Evolutionary conservation across 768 basidiomycete species (phyloP).

Genomic region (Lactifluus subvellereus): DNA sequence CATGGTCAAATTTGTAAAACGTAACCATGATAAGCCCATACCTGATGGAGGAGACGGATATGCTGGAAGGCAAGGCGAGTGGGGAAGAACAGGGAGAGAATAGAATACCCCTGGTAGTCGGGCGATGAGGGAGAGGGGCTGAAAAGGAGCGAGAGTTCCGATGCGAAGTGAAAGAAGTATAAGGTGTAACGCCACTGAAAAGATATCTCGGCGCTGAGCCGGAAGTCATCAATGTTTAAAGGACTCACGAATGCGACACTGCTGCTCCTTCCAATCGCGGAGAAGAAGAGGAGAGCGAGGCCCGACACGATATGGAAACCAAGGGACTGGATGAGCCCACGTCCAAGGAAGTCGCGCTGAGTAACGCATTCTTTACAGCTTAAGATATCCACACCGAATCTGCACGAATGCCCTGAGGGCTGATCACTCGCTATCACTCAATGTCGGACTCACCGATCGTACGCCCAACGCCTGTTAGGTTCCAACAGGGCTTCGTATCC

Average conservation of each 20-base stretch:
- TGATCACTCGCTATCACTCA: background rate
- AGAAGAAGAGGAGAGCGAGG: conserved; percentile 53
- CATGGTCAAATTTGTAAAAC: background rate
- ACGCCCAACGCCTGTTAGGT: conserved; percentile 74
- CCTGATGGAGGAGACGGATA: conserved; percentile 66
- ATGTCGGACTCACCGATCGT: conserved; percentile 57
- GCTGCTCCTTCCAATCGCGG: conserved; percentile 53
- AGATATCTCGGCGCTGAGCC: background rate
- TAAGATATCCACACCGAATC: conserved; percentile 73
- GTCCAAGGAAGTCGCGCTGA: conserved; percentile 58
- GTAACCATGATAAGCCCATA: background rate
- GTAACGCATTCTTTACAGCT: conserved; percentile 66
- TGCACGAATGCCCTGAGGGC: conserved; percentile 27
- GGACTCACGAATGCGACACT: conserved; percentile 57
- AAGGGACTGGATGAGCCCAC: conserved; percentile 55
- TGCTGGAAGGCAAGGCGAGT: conserved; percentile 69
- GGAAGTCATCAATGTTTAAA: background rate
- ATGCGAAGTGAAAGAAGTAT: conserved; percentile 53
- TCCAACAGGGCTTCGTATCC: conserved; percentile 76
- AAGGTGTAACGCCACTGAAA: conserved; percentile 74
- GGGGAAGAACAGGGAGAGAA: conserved; percentile 44
- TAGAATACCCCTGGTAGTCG: conserved; percentile 27
- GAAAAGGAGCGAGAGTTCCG: conserved; percentile 62
- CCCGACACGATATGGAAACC: conserved; percentile 64
- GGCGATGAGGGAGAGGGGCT: conserved; percentile 43